Percentiles rank a stretch among this genome's conserved stretches.
These are phyloP conservation scores for Xylaria sp. DNA, from an alignment of 2,329 filamentous ascomycete species.

Conservation along the genomic window DNA sequence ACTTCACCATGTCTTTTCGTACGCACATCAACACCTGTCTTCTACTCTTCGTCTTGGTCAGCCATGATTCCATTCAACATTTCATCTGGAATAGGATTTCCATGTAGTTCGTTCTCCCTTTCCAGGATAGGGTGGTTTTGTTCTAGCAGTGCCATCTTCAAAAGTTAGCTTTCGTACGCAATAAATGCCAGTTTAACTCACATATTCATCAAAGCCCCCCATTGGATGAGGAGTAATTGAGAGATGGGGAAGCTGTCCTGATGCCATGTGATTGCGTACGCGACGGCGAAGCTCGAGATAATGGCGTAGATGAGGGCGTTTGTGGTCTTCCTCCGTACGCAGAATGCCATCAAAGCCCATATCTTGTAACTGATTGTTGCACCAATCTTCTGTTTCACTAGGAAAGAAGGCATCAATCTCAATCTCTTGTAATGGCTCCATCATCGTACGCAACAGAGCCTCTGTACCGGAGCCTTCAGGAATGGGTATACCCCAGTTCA, in stretches of 20 bases:
- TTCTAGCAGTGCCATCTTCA: too few relatives aligned
- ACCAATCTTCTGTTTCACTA: background rate
- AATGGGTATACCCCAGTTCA: background rate
- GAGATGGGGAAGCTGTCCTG: background rate
- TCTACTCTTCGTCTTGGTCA: too few relatives aligned
- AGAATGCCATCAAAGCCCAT: background rate
- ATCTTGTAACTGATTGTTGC: background rate
- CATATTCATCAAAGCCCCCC: background rate
- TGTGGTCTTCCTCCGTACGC: background rate
- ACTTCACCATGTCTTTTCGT: too few relatives aligned
- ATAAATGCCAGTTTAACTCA: background rate
- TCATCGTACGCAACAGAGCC: background rate
- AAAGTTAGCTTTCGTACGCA: too few relatives aligned
- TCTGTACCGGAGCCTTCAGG: background rate
- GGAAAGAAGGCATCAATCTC: background rate
- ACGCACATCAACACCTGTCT: too few relatives aligned
- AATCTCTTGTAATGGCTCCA: background rate
- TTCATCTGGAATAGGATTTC: too few relatives aligned
- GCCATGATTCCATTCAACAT: too few relatives aligned
- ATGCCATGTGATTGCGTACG: background rate
- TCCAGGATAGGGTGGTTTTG: too few relatives aligned
- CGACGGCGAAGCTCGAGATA: background rate
- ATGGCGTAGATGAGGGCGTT: background rate
- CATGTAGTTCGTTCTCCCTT: too few relatives aligned
- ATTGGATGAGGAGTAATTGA: background rate